Percentiles rank a stretch among this genome's conserved stretches.
Conservation (phyloP, 805 yeast species). For the Torulaspora gathmanii region DNA sequence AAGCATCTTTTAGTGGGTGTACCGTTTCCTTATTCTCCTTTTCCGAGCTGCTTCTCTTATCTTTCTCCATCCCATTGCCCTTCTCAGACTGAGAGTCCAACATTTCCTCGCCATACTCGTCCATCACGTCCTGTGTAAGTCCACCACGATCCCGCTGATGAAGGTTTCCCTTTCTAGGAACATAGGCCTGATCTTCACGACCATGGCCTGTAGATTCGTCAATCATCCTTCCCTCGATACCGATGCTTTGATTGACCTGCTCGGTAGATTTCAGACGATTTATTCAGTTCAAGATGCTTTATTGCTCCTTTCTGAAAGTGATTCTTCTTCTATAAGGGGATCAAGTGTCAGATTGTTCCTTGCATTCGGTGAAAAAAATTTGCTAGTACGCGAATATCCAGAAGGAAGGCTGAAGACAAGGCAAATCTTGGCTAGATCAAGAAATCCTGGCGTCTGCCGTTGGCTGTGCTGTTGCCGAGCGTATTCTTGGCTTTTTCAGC, state of each 20-base stretch:
- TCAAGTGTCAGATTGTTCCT: not conserved
- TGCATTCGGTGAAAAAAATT: not conserved
- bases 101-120: constrained; percentile 12
- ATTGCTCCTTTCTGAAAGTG: not conserved
- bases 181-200: constrained; percentile 10
- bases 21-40: not conserved
- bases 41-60: not conserved
- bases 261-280: not conserved
- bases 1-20: constrained; percentile 10
- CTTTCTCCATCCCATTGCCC: not conserved
- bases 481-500: too few relatives aligned
- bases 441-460: too few relatives aligned
- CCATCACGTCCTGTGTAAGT: constrained; percentile 9
- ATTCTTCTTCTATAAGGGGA: not conserved
- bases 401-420: not conserved
- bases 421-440: too few relatives aligned
- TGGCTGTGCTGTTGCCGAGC: too few relatives aligned
- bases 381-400: not conserved
- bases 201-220: constrained; percentile 10
- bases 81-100: constrained; percentile 5
- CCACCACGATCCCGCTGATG: constrained; percentile 11
- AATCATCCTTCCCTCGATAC: constrained; percentile 1
- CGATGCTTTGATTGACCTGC: not conserved
- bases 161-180: constrained; percentile 9
- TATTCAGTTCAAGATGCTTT: not conserved